Evolutionary conservation across 1,284 basidiomycete species (phyloP), one percentile per base, ranked within the genome.

Genomic region (Fistulinella staudtii): DNA sequence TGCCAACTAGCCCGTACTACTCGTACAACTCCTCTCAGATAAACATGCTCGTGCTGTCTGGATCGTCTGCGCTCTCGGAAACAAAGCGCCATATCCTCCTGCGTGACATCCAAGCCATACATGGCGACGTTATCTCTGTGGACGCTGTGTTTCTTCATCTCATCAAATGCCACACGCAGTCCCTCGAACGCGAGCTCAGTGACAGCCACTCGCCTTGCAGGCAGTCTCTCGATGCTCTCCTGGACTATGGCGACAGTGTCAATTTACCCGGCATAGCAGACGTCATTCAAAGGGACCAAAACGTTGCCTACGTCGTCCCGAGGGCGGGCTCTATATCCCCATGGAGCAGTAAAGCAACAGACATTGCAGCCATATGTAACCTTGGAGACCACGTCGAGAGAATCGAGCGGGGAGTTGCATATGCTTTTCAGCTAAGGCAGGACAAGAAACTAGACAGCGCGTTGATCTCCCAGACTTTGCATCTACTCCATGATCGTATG

Each of bases 281-380:
- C 15, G 65, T 65, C 17, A 58, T 86, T 28, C 53, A 66, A 22
- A 53, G 60, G 15, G 56, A 61, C 31, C 54, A 60, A 31, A 79
- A 80, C 39, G 68, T 82, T 7, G 67, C 82, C 23, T 94, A 82
- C 62, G 79, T 94, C 29, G 69, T 88, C 8, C 93, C 93, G n/a
- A 72, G 93, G 49, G 74, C 74, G 9, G 86, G 85, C 4, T 85
- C 87, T 25, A 85, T 93, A 61, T 90, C 88, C 17, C 90, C 95
- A 1, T 98, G 95, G 95, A 96, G 93, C 8, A 93, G 89, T 69
- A 98, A 98, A 68, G 95, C 95, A 3, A 96, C 94, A 2, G 93
- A 98, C 62, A 98, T 98, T 49, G 80, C 92, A n/a, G 69, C 72
- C 18, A 82, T 94, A 51, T 98, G 95, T 69, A 85, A 83, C 39